Base-by-base conservation (phyloP, 139 green algal species). In the Ostreobium quekettii region DNA sequence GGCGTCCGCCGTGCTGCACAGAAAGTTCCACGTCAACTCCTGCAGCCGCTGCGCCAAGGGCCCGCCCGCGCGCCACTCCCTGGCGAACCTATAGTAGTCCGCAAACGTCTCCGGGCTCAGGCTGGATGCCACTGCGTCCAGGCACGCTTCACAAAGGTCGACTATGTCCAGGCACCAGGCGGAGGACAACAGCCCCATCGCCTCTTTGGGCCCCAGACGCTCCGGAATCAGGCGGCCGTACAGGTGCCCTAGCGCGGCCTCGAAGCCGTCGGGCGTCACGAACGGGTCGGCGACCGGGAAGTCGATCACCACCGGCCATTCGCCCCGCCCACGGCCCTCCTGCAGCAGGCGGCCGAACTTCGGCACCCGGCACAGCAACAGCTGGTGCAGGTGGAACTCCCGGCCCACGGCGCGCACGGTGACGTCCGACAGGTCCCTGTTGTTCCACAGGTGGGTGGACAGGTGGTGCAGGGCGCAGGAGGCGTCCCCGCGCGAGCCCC, bases 321-420 rank as follows among this genome's bases (percentile, higher is more conserved):
- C n/a, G n/a, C n/a, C n/a, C n/a, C n/a, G n/a, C n/a, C n/a, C n/a
- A n/a, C n/a, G n/a, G n/a, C n/a, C n/a, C n/a, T 66, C 19, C 30
- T 66, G 32, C 5, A 66, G 5, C 7, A 42, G 4, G 19, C 59
- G 8, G 32, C 47, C 7, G 28, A 66, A 35, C 7, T 39, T 39
- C 29, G 59, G 59, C n/a, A 31, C 47, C 59, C 47, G 59, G 30
- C 26, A 42, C 19, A 66, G 32, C 59, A 66, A 42, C 7, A 66
- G 26, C 47, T 47, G 11, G 59, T 66, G 59, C 32, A 66, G 24
- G 7, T n/a, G 30, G 24, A 66, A 66, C 5, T 7, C 26, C 28
- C 47, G 11, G 8, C 32, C 59, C 7, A 11, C 46, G 26, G 32
- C 29, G 7, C 47, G 15, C 28, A 66, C 7, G 7, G 29, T 42